Evolutionary conservation across 495 filamentous ascomycete species (phyloP).

Genomic region (Aspergillus baeticus): DNA sequence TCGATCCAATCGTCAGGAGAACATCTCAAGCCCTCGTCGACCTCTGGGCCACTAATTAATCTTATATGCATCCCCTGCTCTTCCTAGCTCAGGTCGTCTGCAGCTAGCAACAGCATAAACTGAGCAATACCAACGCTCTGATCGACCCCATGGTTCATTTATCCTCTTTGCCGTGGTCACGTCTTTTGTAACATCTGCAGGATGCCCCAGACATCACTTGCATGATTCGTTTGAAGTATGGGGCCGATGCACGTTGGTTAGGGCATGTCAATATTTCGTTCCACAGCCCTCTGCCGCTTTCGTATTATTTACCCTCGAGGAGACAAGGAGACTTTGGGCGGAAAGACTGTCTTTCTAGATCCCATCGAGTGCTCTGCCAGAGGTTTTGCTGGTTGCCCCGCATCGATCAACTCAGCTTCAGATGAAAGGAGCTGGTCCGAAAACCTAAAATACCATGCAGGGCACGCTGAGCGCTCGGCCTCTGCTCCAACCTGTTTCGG

Average conservation of each 20-base stretch:
- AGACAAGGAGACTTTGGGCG: neutral
- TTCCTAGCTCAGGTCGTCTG: slow-evolving; percentile 13
- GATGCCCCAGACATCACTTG: slow-evolving; percentile 9
- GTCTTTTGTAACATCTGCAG: slow-evolving; percentile 4
- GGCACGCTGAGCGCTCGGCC: slow-evolving; percentile 5
- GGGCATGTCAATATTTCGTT: neutral
- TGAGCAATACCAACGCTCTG: slow-evolving; percentile 20
- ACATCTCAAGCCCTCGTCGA: slow-evolving; percentile 1
- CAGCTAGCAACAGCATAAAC: slow-evolving; percentile 19
- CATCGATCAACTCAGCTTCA: slow-evolving; percentile 9
- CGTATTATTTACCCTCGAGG: neutral
- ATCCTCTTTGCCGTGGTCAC: slow-evolving; percentile 13
- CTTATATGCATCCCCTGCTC: slow-evolving; percentile 17
- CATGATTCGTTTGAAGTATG: slow-evolving; percentile 12
- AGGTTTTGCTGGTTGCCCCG: slow-evolving; percentile 5
- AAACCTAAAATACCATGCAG: neutral
- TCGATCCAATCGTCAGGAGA: slow-evolving; percentile 23
- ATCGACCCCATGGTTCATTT: slow-evolving; percentile 21
- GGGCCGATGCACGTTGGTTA: neutral
- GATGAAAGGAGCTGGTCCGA: slow-evolving; percentile 1
- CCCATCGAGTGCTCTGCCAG: slow-evolving; percentile 1
- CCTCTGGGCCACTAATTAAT: slow-evolving; percentile 12
- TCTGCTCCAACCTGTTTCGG: neutral
- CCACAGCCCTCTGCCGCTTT: neutral
- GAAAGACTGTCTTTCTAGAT: neutral